These are phyloP conservation scores for Talaromyces sp. DNA, from an alignment of 2,329 filamentous ascomycete genomes.

Conservation along the genomic window DNA sequence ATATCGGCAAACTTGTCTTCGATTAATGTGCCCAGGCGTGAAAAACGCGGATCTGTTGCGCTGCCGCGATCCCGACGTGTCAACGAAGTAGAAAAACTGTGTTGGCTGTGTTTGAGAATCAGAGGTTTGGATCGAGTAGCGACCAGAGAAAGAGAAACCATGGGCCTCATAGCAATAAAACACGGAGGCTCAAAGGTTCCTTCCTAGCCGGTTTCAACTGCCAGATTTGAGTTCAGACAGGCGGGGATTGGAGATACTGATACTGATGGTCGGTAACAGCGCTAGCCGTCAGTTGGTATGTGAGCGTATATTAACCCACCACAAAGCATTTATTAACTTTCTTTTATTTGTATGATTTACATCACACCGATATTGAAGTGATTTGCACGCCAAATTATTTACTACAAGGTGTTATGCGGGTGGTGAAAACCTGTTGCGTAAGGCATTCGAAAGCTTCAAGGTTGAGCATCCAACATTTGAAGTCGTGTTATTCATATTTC, in stretches of 20 bases:
- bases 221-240: neutral
- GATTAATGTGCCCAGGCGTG: constrained; percentile 50
- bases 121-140: neutral
- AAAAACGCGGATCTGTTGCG: constrained; percentile 44
- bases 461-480: neutral
- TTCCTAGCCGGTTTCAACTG: neutral
- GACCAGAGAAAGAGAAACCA: neutral
- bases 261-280: neutral
- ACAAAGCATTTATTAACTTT: neutral
- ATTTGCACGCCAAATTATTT: neutral
- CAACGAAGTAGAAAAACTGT: neutral
- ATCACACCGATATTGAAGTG: neutral
- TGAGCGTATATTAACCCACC: neutral
- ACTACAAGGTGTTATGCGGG: neutral
- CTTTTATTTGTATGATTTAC: neutral
- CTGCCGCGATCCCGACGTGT: neutral
- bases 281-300: neutral
- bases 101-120: neutral
- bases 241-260: neutral
- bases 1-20: constrained; percentile 60
- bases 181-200: neutral
- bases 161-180: neutral
- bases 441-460: neutral
- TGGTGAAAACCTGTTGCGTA: neutral
- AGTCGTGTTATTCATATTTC: neutral